These are phyloP conservation scores for Boletus mariae DNA, from an alignment of 1,284 basidiomycete species.

Conservation along the genomic window DNA sequence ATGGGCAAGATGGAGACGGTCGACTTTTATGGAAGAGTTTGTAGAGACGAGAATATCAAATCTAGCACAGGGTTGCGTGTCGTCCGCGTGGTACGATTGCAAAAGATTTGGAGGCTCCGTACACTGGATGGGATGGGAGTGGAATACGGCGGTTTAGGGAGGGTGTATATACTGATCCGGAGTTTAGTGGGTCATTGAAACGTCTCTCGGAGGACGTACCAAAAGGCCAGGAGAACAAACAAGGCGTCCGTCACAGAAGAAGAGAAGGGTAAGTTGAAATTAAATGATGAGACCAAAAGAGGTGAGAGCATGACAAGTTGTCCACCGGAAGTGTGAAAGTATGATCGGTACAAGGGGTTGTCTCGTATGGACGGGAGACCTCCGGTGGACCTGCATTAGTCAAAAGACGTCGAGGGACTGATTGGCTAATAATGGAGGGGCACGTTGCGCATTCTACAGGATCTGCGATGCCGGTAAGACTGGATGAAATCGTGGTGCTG, in stretches of 20 bases:
- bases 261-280: conserved; percentile 23
- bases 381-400: conserved; percentile 18
- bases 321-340: conserved; percentile 26
- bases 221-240: conserved; percentile 27
- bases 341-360: conserved; percentile 17
- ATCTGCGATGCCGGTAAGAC: conserved; percentile 28
- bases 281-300: conserved; percentile 31
- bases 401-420: conserved; percentile 13
- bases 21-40: conserved; percentile 24
- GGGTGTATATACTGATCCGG: conserved; percentile 30
- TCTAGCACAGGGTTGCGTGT: conserved; percentile 32
- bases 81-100: conserved; percentile 25
- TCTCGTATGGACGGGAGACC: conserved; percentile 18
- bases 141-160: conserved; percentile 9
- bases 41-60: conserved; percentile 29
- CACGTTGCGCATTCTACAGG: conserved; percentile 21
- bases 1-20: conserved; percentile 29
- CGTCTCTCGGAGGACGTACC: conserved; percentile 25
- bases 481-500: background rate
- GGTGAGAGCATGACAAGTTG: conserved; percentile 20
- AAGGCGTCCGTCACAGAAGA: conserved; percentile 30
- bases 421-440: conserved; percentile 18
- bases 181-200: conserved; percentile 29
- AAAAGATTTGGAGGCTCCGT: conserved; percentile 16
- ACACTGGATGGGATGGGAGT: conserved; percentile 18